phyloP scores from a whole-genome alignment of 163 green algal genomes.

The Chlamydomonas reinhardtii region DNA sequence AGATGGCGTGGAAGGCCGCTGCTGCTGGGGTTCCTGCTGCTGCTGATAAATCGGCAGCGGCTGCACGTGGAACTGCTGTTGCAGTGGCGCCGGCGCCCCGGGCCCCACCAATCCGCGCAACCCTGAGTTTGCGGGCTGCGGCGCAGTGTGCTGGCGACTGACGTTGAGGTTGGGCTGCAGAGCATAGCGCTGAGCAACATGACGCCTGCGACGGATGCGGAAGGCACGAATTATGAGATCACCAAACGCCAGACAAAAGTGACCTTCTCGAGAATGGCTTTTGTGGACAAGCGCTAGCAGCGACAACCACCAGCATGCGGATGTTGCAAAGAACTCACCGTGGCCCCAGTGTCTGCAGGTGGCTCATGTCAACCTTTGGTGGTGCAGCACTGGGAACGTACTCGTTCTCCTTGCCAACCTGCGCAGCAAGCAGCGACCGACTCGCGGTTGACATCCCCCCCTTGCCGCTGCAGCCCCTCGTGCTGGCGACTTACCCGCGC shows the following conservation, averaged over 20 bases:
- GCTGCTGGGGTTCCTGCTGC: background rate
- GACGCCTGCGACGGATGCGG: background rate
- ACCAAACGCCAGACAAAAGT: background rate
- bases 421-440: too few relatives aligned
- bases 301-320: too few relatives aligned
- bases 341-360: background rate
- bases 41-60: background rate
- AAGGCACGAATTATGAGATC: background rate
- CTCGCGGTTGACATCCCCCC: too few relatives aligned
- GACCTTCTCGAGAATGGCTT: too few relatives aligned
- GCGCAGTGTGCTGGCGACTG: background rate
- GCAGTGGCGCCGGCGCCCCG: background rate
- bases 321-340: background rate
- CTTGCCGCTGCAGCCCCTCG: too few relatives aligned
- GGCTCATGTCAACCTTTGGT: too few relatives aligned
- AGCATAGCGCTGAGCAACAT: slow-evolving; percentile 9
- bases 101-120: slow-evolving; percentile 16
- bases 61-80: background rate
- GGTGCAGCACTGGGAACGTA: too few relatives aligned
- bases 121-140: too few relatives aligned
- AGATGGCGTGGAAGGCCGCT: slow-evolving; percentile 13
- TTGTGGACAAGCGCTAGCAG: background rate
- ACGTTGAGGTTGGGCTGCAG: slow-evolving; percentile 33
- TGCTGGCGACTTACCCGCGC: too few relatives aligned
- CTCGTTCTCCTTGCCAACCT: too few relatives aligned